phyloP scores from a whole-genome alignment of 768 basidiomycete species.

The Tricholomella constricta region DNA sequence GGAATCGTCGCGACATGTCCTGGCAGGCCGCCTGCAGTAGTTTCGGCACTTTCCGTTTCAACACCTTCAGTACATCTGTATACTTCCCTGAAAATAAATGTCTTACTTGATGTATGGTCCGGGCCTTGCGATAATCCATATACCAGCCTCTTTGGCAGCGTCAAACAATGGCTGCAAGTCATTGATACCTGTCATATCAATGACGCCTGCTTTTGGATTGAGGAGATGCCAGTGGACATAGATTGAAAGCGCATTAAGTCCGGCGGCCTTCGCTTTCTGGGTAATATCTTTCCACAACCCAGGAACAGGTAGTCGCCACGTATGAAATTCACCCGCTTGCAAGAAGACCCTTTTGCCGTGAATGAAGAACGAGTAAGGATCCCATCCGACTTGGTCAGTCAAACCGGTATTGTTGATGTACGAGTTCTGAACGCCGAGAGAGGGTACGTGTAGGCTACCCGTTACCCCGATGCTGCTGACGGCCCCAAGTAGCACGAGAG shows the following conservation, averaged over 20 bases:
- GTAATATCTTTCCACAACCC: conserved; percentile 17
- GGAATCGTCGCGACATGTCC: conserved; percentile 19
- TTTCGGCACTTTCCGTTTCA: conserved; percentile 20
- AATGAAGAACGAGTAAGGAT: conserved; percentile 18
- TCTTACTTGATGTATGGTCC: conserved; percentile 20
- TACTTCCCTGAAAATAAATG: too few relatives aligned
- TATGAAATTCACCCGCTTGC: conserved; percentile 20
- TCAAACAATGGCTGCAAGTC: conserved; percentile 18
- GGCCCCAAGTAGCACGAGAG: conserved; percentile 5
- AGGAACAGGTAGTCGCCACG: conserved; percentile 18
- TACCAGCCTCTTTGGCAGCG: conserved; percentile 18
- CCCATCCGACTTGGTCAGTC: conserved; percentile 16
- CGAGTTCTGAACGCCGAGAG: neutral
- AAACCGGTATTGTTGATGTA: conserved; percentile 13
- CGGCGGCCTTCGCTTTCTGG: conserved; percentile 19
- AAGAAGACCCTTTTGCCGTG: conserved; percentile 16
- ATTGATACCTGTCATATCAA: conserved; percentile 19
- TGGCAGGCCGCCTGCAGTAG: conserved; percentile 15
- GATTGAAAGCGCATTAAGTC: conserved; percentile 17
- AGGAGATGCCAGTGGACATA: conserved; percentile 20
- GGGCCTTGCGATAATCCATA: conserved; percentile 17
- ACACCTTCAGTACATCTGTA: too few relatives aligned
- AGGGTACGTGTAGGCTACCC: neutral
- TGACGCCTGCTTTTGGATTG: conserved; percentile 16
- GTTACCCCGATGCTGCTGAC: neutral